Conservation (phyloP, 2,329 filamentous ascomycete genomes). For the Hymenoscyphus occultus region DNA sequence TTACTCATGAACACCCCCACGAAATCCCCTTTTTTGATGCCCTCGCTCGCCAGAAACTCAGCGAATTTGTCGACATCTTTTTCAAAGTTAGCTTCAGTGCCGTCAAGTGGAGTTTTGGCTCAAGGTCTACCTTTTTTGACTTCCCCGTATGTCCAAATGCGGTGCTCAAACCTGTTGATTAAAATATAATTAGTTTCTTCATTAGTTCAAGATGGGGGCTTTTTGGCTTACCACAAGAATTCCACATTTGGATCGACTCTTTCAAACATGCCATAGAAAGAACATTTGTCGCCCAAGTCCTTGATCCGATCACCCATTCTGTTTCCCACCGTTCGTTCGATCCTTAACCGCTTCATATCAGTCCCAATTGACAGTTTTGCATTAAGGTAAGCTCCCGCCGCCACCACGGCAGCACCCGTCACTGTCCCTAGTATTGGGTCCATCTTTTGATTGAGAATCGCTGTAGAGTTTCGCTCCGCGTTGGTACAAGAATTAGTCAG, state of each 20-base stretch:
- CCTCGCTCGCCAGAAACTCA: constrained; percentile 40
- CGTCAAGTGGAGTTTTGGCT: neutral
- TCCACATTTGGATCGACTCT: constrained; percentile 40
- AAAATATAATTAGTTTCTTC: neutral
- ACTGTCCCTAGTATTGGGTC: constrained; percentile 19
- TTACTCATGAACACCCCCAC: constrained; percentile 48
- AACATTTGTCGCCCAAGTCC: constrained; percentile 40
- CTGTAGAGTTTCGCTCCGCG: neutral
- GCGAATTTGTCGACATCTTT: constrained; percentile 45
- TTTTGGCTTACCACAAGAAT: constrained; percentile 39
- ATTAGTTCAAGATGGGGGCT: neutral
- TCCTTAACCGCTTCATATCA: constrained; percentile 39
- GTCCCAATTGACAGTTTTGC: constrained; percentile 42
- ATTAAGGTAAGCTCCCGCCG: constrained; percentile 42
- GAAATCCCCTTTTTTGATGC: constrained; percentile 40
- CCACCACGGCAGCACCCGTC: constrained; percentile 29
- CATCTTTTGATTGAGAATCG: constrained; percentile 16
- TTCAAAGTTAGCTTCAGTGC: constrained; percentile 8
- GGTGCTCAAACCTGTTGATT: constrained; percentile 41
- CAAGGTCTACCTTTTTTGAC: constrained; percentile 39
- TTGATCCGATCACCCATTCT: constrained; percentile 39
- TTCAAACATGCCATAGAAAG: constrained; percentile 44
- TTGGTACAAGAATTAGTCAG: neutral
- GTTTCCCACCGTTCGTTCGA: constrained; percentile 37
- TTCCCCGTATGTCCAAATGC: constrained; percentile 46